Conservation (phyloP, 768 basidiomycete species). For the Kondoa malvinella region DNA sequence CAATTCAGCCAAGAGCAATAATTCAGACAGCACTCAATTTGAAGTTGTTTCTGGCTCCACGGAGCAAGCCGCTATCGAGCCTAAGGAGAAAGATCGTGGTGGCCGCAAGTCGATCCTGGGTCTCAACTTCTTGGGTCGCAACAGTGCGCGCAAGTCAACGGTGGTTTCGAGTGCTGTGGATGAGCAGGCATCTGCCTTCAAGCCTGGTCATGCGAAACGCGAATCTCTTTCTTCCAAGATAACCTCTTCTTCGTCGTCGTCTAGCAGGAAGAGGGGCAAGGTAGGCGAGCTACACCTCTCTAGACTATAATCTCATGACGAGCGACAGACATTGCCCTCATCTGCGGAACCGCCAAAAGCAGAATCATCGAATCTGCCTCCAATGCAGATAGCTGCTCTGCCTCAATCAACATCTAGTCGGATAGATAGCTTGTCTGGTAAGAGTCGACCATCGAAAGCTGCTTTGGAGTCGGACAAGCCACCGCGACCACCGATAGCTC, state of each 20-base stretch:
- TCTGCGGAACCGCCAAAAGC: constrained; percentile 57
- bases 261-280: constrained; percentile 82
- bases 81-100: constrained; percentile 15
- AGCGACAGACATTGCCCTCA: constrained; percentile 51
- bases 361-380: constrained; percentile 45
- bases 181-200: constrained; percentile 1
- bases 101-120: constrained; percentile 30
- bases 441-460: constrained; percentile 8
- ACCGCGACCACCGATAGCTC: constrained; percentile 1
- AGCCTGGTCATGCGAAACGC: constrained; percentile 7
- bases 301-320: constrained; percentile 8
- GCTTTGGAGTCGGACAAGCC: constrained; percentile 8
- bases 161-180: background rate
- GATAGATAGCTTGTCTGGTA: constrained; percentile 49
- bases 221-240: background rate
- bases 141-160: constrained; percentile 18
- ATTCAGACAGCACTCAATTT: constrained; percentile 39
- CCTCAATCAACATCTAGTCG: constrained; percentile 66
- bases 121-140: constrained; percentile 26
- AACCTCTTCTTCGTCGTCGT: constrained; percentile 59
- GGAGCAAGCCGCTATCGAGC: background rate
- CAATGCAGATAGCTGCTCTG: constrained; percentile 75
- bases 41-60: too few relatives aligned
- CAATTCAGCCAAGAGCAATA: constrained; percentile 30
- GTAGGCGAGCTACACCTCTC: constrained; percentile 35